phyloP scores from a whole-genome alignment of 306 rosid genomes.

The Castanopsis chinensis region DNA sequence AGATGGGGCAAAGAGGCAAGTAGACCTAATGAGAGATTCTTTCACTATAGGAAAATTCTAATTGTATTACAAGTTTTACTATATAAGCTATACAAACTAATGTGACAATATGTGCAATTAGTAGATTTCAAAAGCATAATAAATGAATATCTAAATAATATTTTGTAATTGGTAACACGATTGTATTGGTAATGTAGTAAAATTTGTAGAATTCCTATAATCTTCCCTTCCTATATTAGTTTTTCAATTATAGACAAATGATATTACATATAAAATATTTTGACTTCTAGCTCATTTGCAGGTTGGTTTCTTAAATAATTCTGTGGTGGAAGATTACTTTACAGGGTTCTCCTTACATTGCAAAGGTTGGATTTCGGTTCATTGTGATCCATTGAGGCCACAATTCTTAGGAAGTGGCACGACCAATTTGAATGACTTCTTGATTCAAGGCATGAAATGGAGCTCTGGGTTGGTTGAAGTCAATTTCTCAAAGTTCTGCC shows the following conservation, averaged over 20 bases:
- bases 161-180: too few species aligned
- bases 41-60: too few species aligned
- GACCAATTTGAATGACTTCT: slow-evolving; percentile 51
- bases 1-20: slow-evolving; percentile 69
- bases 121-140: too few species aligned
- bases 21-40: neutral
- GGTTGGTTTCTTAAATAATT: slow-evolving; percentile 62
- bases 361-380: slow-evolving; percentile 71
- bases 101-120: too few species aligned
- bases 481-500: slow-evolving; percentile 51
- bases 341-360: slow-evolving; percentile 59
- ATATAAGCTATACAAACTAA: too few species aligned
- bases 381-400: slow-evolving; percentile 47
- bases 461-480: slow-evolving; percentile 54
- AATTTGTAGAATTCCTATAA: too few species aligned
- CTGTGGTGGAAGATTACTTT: slow-evolving; percentile 53
- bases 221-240: neutral
- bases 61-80: too few species aligned
- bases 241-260: neutral
- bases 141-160: too few species aligned
- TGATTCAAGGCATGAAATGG: slow-evolving; percentile 71
- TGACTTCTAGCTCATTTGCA: slow-evolving; percentile 16
- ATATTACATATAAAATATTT: neutral
- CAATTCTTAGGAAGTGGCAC: slow-evolving; percentile 62
- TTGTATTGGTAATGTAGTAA: too few species aligned